These are phyloP conservation scores for Tolypocladium tropicale DNA, from an alignment of 2,329 filamentous ascomycete species.

Conservation along the genomic window DNA sequence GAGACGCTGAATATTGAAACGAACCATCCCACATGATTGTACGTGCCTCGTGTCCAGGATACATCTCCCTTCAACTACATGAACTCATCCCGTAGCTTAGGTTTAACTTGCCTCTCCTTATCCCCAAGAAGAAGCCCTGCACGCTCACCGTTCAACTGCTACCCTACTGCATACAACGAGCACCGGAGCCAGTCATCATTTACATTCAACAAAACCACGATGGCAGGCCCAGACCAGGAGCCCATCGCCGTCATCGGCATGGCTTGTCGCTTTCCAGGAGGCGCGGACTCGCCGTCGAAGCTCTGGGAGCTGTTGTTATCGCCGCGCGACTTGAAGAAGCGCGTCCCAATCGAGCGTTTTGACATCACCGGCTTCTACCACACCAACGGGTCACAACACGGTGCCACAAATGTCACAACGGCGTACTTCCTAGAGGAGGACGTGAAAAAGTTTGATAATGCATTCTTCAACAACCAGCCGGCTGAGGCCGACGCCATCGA, in stretches of 20 bases:
- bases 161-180: no score
- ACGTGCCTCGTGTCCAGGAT: no score
- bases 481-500: background rate
- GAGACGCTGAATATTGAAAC: no score
- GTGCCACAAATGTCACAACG: conserved; percentile 8
- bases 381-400: conserved; percentile 19
- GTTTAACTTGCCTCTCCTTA: no score
- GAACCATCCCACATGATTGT: no score
- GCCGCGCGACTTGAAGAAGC: conserved; percentile 21
- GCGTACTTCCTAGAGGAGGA: conserved; percentile 5
- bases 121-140: no score
- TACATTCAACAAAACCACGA: no score
- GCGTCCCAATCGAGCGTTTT: conserved; percentile 11
- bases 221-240: no score
- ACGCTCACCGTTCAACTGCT: no score
- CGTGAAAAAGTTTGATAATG: background rate
- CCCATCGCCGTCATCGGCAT: conserved; percentile 24
- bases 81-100: no score
- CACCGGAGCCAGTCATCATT: no score
- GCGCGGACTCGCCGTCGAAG: conserved; percentile 17
- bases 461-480: background rate
- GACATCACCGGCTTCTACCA: conserved; percentile 13
- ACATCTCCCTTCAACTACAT: no score
- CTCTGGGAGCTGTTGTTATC: conserved; percentile 21
- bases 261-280: conserved; percentile 27